Evolutionary conservation across 1,284 basidiomycete genomes (phyloP), one percentile per base, ranked within the genome.

Genomic region (Neolentinus lepideus): DNA sequence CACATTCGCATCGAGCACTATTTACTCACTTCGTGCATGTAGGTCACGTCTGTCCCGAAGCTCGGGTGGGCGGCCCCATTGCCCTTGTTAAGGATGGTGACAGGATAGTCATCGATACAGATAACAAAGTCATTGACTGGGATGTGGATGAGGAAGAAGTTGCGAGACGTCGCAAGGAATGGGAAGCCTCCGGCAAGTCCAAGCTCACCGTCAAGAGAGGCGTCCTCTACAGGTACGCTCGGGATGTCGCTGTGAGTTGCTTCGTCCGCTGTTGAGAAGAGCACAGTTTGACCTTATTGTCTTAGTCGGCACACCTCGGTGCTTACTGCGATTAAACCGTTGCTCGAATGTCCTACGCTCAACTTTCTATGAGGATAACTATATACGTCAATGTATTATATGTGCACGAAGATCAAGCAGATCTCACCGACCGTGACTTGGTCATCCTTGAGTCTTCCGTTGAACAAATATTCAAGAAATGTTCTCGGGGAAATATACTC

Each of bases 41-140:
- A 72, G 92, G 92, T 3, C 94, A 97, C 63, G 90, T 95, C 51
- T 90, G 93, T 1, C 96, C 96, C 22, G 92, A 95, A 72, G 92
- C 93, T n/a, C 84, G 85, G 54, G 77, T 91, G 46, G 96, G 96
- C 58, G 96, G 96, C 1, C 94, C 96, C 10, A 98, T 99, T 65
- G 96, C 92, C 11, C 84, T 99, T 19, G 90, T 98, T 43, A 74
- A 89, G 66, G 95, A 98, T 65, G 97, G 95, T 3, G 96, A 99
- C 67, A 78, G 78, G 56, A 90, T 95, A 63, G 67, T 85, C 60
- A 90, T 95, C 60, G 90, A 94, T 67, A 79, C 94, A 6, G 84
- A 82, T 63, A 84, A 75, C 53, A 85, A 92, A 69, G 81, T 81
- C 21, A 89, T 99, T 60, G 76, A 86, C 61, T 90, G 95, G 83